Percentiles rank a stretch among this genome's conserved stretches.
These are phyloP conservation scores for Oemleria cerasiformis DNA, from an alignment of 306 rosid species.

Conservation along the genomic window DNA sequence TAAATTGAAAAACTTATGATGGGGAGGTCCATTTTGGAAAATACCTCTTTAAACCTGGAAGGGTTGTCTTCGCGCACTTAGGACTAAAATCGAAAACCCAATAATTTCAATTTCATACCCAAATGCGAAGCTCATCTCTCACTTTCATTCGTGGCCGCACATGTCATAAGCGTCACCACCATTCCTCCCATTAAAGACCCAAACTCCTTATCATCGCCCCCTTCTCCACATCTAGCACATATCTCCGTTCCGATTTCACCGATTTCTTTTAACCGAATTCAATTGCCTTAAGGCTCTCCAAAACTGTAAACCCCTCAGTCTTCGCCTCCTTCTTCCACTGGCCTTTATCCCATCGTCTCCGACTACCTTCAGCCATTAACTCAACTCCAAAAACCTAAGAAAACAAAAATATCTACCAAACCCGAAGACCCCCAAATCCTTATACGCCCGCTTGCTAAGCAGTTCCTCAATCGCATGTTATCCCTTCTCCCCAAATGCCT, in stretches of 20 bases:
- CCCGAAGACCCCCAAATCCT: conserved; percentile 20
- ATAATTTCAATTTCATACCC: not conserved
- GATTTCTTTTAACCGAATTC: conserved; percentile 4
- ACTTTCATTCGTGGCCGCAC: conserved; percentile 37
- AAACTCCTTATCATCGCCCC: conserved; percentile 42
- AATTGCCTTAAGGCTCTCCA: conserved; percentile 42
- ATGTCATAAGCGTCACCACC: conserved; percentile 47
- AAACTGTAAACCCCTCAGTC: conserved; percentile 41
- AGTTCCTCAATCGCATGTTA: conserved; percentile 41
- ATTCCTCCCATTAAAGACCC: conserved; percentile 48
- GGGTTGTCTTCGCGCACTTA: not conserved
- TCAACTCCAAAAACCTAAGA: conserved; percentile 22
- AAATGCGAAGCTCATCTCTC: not conserved
- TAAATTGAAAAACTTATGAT: no score
- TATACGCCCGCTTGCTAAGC: conserved; percentile 64
- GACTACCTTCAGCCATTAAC: conserved; percentile 52
- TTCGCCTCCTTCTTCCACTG: conserved; percentile 49
- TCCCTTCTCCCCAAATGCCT: conserved; percentile 65
- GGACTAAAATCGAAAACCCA: not conserved
- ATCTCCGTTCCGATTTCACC: conserved; percentile 24
- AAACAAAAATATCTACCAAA: conserved; percentile 23
- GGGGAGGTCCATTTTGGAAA: no score
- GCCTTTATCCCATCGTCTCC: conserved; percentile 38
- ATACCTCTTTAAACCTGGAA: no score
- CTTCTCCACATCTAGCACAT: conserved; percentile 48